Percentiles rank a stretch among this genome's conserved stretches.
Conservation (phyloP, 1,139 yeast species). For the Yamadazyma spencermartinsiae region DNA sequence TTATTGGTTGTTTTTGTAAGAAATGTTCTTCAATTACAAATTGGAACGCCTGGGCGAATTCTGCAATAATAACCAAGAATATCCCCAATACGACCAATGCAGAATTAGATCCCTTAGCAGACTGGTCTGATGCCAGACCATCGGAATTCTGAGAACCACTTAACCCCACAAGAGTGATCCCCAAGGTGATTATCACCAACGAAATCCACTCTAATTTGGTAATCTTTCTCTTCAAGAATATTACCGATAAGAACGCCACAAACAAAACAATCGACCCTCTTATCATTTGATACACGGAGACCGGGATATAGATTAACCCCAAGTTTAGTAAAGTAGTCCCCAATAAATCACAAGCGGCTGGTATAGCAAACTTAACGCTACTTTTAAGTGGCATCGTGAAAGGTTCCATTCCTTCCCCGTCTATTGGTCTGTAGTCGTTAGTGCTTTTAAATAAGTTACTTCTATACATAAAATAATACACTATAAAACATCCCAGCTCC, state of each 20-base stretch:
- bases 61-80: conserved; percentile 58
- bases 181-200: conserved; percentile 58
- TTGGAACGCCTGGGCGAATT: conserved; percentile 68
- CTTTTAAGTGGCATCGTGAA: conserved; percentile 19
- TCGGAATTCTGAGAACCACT: conserved; percentile 49
- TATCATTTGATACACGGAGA: conserved; percentile 84
- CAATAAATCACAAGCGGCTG: conserved; percentile 69
- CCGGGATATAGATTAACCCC: conserved; percentile 76
- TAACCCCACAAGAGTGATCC: conserved; percentile 72
- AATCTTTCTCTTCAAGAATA: conserved; percentile 58
- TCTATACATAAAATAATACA: conserved; percentile 35
- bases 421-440: conserved; percentile 21
- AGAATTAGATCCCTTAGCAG: conserved; percentile 15
- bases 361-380: conserved; percentile 47
- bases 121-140: conserved; percentile 11
- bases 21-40: conserved; percentile 79
- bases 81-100: conserved; percentile 54
- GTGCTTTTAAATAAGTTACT: conserved; percentile 10
- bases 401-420: conserved; percentile 13
- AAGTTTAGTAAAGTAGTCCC: conserved; percentile 77
- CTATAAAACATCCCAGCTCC: conserved; percentile 55
- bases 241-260: conserved; percentile 70
- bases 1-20: conserved; percentile 51
- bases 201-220: conserved; percentile 70
- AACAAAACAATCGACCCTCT: conserved; percentile 76